Evolutionary conservation across 148 eudicot species (phyloP).

Genomic region (Persicaria maculosa): DNA sequence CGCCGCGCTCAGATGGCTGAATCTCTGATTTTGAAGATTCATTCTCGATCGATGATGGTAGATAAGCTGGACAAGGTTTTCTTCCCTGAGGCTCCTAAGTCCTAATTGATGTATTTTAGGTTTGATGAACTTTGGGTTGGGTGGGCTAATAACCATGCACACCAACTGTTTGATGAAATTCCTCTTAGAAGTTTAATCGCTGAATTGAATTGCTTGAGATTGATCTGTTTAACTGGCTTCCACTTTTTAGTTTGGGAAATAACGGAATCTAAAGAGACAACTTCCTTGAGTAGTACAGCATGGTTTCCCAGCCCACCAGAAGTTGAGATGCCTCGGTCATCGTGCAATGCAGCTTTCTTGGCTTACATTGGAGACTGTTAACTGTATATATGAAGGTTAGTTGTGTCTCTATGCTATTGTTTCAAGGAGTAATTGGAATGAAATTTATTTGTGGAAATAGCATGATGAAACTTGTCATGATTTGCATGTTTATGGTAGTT

Average conservation of each 20-base stretch:
- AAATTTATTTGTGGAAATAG: background rate
- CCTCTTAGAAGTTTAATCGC: background rate
- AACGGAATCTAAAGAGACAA: slow-evolving; percentile 22
- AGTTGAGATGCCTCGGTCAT: slow-evolving; percentile 75
- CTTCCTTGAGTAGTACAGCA: slow-evolving; percentile 60
- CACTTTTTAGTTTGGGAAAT: background rate
- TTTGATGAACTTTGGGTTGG: background rate
- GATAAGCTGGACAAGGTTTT: too few species aligned
- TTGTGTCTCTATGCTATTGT: background rate
- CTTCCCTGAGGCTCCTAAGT: background rate
- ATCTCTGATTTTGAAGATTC: too few species aligned
- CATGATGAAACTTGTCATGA: background rate
- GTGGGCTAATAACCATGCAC: background rate
- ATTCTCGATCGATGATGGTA: too few species aligned
- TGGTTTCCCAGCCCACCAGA: slow-evolving; percentile 78
- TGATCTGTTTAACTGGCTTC: background rate
- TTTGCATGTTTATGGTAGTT: background rate
- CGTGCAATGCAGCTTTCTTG: slow-evolving; percentile 71
- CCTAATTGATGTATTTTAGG: too few species aligned
- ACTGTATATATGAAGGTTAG: slow-evolving; percentile 74
- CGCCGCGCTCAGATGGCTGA: too few species aligned
- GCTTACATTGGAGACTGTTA: slow-evolving; percentile 90
- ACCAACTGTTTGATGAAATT: background rate
- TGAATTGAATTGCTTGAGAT: background rate
- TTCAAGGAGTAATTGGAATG: background rate